Percentiles rank a stretch among this genome's conserved stretches.
These are phyloP conservation scores for Deinandra increscens DNA, from an alignment of 129 eudicot genomes.

Conservation along the genomic window DNA sequence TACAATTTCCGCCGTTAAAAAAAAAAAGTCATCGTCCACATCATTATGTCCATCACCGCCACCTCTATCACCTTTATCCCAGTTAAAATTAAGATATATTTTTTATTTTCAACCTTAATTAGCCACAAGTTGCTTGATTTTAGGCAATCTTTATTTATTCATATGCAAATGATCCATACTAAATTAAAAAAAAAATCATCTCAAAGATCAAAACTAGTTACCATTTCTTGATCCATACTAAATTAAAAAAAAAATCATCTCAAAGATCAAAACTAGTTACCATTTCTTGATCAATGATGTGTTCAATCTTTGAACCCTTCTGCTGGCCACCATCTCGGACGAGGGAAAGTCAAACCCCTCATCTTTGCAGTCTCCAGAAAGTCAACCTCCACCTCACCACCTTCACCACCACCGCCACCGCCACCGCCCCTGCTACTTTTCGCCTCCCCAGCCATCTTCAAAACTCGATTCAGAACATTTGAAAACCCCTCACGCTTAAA, in stretches of 20 bases:
- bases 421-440: neutral
- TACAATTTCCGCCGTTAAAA: no score
- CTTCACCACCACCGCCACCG: neutral
- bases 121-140: no score
- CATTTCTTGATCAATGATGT: neutral
- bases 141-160: no score
- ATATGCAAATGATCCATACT: no score
- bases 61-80: no score
- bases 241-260: neutral
- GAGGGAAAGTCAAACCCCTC: constrained; percentile 40
- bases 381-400: constrained; percentile 25
- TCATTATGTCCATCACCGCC: no score
- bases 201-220: no score
- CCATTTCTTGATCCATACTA: no score
- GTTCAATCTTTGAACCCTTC: constrained; percentile 15
- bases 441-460: constrained; percentile 6
- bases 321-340: constrained; percentile 24
- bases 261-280: neutral
- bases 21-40: no score
- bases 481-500: neutral
- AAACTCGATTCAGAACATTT: neutral
- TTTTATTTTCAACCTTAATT: no score
- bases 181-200: no score
- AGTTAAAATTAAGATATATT: no score
- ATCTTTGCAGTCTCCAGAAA: constrained; percentile 47